Base-by-base conservation (phyloP, 2,329 filamentous ascomycete species). In the Alternaria sp. region DNA sequence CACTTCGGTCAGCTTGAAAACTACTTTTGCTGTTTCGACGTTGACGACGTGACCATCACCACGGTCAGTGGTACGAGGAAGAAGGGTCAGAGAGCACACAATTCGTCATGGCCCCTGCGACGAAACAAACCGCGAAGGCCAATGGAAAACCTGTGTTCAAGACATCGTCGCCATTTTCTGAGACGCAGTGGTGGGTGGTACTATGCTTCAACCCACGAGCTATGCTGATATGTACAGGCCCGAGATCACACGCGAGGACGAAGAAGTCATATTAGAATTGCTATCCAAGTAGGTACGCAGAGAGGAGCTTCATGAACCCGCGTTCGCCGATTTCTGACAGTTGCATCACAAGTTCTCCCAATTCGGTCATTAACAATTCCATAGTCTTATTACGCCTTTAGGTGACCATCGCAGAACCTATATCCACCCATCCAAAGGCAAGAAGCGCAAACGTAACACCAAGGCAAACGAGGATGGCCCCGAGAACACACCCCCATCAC, bases 261-360 rank as follows among this genome's bases (percentile, higher is more conserved):
- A 92, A 76, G 85, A 89, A 55, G 83, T 84, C 5, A 89, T 92
- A 41, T 75, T 92, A 10, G 89, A 92, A 66, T 82, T 93, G 53
- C 82, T 92, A 6, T 91, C 87, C 86, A 86, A 83, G 90, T 92
- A 84, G 71, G 82, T 79, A 65, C 51, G 65, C 64, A 55, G 46
- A 30, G 44, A 26, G 45, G 18, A 53, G 21, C n/a, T 23, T 15
- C 20, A 28, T 46, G 47, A 49, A 28, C 10, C 30, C n/a, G 15
- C 43, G 15, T 15, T 56, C 28, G 21, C 46, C 37, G 37, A 41
- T 41, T 41, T 41, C n/a, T 41, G 37, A 41, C 37, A 41, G 37
- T 18, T 41, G 37, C 43, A 56, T 43, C 57, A 37, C 37, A 53
- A 57, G 26, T 25, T 37, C 20, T 21, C n/a, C 30, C 30, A 30